Conservation (phyloP, 805 yeast species). For the Cyberlindnera subsufficiens region DNA sequence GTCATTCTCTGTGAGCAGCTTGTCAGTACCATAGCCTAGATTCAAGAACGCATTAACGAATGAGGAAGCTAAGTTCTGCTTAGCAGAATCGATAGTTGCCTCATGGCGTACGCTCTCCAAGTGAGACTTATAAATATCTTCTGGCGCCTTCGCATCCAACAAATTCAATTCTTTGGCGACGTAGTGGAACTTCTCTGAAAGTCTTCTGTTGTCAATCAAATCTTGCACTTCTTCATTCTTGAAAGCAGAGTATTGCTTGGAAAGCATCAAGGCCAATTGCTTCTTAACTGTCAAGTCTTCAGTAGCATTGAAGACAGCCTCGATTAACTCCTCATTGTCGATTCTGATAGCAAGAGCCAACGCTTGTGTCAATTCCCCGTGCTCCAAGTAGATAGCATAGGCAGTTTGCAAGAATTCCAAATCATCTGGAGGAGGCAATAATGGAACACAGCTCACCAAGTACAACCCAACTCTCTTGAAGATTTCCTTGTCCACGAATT, state of each 20-base stretch:
- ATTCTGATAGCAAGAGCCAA: slow-evolving; percentile 82
- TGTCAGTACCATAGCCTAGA: slow-evolving; percentile 86
- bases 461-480: slow-evolving; percentile 87
- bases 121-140: slow-evolving; percentile 89
- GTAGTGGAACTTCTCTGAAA: slow-evolving; percentile 75
- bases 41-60: slow-evolving; percentile 90
- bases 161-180: slow-evolving; percentile 83
- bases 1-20: slow-evolving; percentile 69
- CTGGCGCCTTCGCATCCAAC: slow-evolving; percentile 87
- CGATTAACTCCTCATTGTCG: slow-evolving; percentile 73
- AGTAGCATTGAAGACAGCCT: slow-evolving; percentile 77
- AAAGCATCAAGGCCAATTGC: slow-evolving; percentile 85
- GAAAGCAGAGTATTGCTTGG: slow-evolving; percentile 81
- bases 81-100: slow-evolving; percentile 73
- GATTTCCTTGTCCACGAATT: slow-evolving; percentile 79
- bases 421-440: slow-evolving; percentile 94
- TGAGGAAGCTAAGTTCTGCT: slow-evolving; percentile 91
- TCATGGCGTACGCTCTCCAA: slow-evolving; percentile 67
- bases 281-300: slow-evolving; percentile 69
- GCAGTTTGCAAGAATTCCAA: slow-evolving; percentile 82
- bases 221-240: slow-evolving; percentile 74
- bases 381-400: slow-evolving; percentile 72
- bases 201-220: slow-evolving; percentile 71
- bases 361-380: slow-evolving; percentile 83
- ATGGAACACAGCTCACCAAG: slow-evolving; percentile 94